Evolutionary conservation across 2,329 filamentous ascomycete species (phyloP).

Genomic region (Trichophyton benhamiae): DNA sequence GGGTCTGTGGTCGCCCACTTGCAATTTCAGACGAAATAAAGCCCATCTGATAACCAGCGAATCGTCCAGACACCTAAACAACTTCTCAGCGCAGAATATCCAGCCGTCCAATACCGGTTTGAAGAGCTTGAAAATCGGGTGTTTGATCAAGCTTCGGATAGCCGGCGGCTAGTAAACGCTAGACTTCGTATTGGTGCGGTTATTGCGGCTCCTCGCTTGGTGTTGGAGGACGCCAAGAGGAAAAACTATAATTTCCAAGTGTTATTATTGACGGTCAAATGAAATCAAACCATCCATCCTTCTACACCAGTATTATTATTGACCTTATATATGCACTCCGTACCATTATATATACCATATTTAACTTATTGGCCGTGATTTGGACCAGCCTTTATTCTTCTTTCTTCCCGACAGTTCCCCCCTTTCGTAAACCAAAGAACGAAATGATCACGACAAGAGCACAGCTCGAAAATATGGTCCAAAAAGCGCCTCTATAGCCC

Average conservation of each 20-base stretch:
- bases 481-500: slow-evolving; percentile 11
- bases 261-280: too few species aligned
- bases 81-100: not conserved
- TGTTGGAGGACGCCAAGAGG: too few species aligned
- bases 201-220: not conserved
- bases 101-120: not conserved
- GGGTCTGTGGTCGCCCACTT: not conserved
- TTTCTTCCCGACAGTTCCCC: slow-evolving; percentile 9
- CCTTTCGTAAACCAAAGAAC: slow-evolving; percentile 11
- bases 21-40: not conserved
- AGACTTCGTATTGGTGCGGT: not conserved
- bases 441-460: slow-evolving; percentile 9
- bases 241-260: too few species aligned
- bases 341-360: too few species aligned
- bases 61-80: not conserved
- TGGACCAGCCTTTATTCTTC: not conserved
- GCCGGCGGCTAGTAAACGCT: not conserved
- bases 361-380: too few species aligned
- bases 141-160: not conserved
- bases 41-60: not conserved
- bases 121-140: not conserved
- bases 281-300: too few species aligned
- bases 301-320: too few species aligned
- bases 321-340: too few species aligned
- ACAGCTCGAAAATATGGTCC: slow-evolving; percentile 12